Base-by-base conservation (phyloP, 257 asterid species). In the Linderniella brevidens region DNA sequence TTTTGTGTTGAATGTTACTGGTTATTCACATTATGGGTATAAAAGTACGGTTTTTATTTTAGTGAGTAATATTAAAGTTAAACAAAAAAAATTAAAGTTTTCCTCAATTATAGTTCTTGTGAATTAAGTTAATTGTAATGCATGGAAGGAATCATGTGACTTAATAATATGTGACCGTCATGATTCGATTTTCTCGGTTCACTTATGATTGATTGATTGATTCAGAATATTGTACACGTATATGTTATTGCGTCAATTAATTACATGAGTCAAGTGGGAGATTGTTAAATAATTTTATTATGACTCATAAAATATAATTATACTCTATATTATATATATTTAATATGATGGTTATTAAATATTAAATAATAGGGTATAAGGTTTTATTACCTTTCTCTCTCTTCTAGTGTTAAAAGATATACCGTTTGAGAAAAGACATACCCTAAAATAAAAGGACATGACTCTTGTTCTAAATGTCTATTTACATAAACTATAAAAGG, bases 71-170 rank as follows among this genome's bases (percentile, higher is more conserved):
- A 25, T 42, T 8, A 8, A 13, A 13, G 3, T 8, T 42, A 8
- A 8, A 9, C 4, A 8, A 1, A 13, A 8, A 13, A 42, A n/a
- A n/a, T n/a, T n/a, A n/a, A n/a, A n/a, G n/a, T n/a, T 42, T 9
- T 12, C 1, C 9, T 42, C 15, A 13, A 2, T 42, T 15, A 42
- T 42, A 42, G 17, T 42, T 42, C 14, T 12, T 42, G 47, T 42
- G 47, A 42, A 42, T 42, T 42, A 17, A 42, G 17, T n/a, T 42
- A 42, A 42, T 42, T 42, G 47, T 42, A 17, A 42, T 42, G n/a
- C 17, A 42, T 42, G 14, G 15, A 13, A 9, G 14, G 47, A 42
- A 42, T 42, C 47, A 42, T 13, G 47, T 42, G 18, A 14, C 9
- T 42, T 15, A 42, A 42, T 3, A 13, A 42, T 16, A 7, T 42